Percentiles rank a stretch among this genome's conserved stretches.
Conservation (phyloP, 2,329 filamentous ascomycete genomes). For the Apiospora koreana region DNA sequence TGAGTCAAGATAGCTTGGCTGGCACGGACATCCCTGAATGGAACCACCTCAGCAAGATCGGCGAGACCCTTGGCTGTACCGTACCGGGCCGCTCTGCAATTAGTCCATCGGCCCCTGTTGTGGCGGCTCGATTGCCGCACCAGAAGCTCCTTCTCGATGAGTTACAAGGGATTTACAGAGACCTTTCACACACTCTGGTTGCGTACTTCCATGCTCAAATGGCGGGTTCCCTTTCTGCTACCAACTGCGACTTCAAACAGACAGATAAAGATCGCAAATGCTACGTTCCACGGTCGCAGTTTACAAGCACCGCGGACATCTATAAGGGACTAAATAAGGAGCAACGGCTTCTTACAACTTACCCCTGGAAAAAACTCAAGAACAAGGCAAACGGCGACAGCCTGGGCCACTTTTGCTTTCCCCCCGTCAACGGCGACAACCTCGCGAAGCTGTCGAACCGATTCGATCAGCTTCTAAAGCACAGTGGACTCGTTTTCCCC, state of each 20-base stretch:
- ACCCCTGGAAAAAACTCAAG: neutral
- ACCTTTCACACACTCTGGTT: neutral
- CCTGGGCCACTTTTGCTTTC: neutral
- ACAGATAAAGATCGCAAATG: conserved; percentile 22
- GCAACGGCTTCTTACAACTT: conserved; percentile 31
- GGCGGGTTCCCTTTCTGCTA: neutral
- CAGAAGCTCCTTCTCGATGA: neutral
- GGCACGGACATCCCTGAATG: neutral
- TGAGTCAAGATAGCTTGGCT: neutral
- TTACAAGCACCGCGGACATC: conserved; percentile 12
- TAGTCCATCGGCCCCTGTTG: neutral
- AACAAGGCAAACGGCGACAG: neutral
- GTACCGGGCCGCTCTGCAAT: neutral
- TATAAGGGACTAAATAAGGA: conserved; percentile 24
- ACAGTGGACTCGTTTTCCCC: neutral
- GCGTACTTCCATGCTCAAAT: neutral
- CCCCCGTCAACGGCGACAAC: neutral
- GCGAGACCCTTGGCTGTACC: neutral
- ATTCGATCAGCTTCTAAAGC: conserved; percentile 21
- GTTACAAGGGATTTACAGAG: neutral
- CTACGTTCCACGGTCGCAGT: conserved; percentile 17
- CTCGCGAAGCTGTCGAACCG: neutral
- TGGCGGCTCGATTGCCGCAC: neutral
- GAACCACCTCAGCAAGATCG: neutral
- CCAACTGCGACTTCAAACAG: neutral